phyloP scores from a whole-genome alignment of 768 basidiomycete species.

The Suillus tomentosus region DNA sequence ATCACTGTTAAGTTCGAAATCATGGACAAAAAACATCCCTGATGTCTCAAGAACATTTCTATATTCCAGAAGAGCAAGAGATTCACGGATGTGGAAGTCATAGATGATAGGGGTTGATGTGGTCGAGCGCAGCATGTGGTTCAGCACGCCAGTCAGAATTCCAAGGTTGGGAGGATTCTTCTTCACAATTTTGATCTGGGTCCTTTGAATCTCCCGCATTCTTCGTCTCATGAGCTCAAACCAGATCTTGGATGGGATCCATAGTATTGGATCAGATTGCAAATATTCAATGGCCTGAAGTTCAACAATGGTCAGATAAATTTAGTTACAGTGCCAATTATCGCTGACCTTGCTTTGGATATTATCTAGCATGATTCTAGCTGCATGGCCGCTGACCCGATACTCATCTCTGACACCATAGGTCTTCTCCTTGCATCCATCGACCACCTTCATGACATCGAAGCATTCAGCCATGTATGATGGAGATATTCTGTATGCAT shows the following conservation, averaged over 20 bases:
- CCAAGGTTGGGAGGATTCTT: slow-evolving; percentile 12
- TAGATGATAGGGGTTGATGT: slow-evolving; percentile 15
- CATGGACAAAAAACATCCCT: slow-evolving; percentile 20
- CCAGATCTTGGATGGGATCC: slow-evolving; percentile 12
- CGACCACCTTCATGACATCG: too few relatives aligned
- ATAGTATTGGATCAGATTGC: slow-evolving; percentile 12
- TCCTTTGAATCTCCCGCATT: slow-evolving; percentile 1
- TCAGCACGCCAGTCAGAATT: slow-evolving; percentile 13
- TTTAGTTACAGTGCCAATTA: too few relatives aligned
- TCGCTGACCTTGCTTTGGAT: too few relatives aligned
- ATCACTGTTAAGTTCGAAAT: background rate
- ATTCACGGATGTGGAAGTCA: slow-evolving; percentile 16
- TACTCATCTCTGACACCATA: too few relatives aligned
- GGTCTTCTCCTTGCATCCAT: too few relatives aligned
- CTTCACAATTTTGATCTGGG: slow-evolving; percentile 4
- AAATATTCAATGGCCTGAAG: slow-evolving; percentile 8
- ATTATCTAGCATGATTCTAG: too few relatives aligned
- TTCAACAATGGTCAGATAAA: too few relatives aligned
- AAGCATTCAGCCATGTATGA: too few relatives aligned
- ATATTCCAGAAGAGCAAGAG: slow-evolving; percentile 15
- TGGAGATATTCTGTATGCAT: too few relatives aligned
- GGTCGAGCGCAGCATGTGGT: slow-evolving; percentile 11
- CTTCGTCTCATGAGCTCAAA: slow-evolving; percentile 11
- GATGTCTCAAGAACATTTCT: background rate
- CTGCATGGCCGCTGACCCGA: too few relatives aligned